A percentile compares a stretch with the other conserved stretches of the same genome.
Conservation (phyloP, 2,329 filamentous ascomycete species). For the Diplodia mutila region DNA sequence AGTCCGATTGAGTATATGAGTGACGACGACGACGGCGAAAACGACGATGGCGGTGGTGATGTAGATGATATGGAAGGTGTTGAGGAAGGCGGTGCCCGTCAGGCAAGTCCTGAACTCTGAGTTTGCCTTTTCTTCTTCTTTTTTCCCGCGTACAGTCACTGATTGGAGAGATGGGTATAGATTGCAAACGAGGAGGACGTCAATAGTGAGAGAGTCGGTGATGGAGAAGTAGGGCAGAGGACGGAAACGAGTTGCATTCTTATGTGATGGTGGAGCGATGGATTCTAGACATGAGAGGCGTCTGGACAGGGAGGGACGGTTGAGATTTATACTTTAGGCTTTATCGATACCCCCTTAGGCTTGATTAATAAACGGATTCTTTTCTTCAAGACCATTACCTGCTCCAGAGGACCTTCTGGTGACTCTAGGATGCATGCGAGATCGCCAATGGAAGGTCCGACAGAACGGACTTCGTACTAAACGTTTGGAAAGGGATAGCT, state of each 20-base stretch:
- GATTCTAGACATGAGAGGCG: not conserved
- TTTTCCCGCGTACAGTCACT: not conserved
- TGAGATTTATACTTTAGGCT: too few relatives aligned
- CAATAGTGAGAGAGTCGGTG: not conserved
- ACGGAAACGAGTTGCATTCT: not conserved
- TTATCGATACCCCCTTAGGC: too few relatives aligned
- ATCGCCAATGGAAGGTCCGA: too few relatives aligned
- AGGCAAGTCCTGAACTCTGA: constrained; percentile 21
- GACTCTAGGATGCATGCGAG: too few relatives aligned
- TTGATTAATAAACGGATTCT: too few relatives aligned
- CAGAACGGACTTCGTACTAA: too few relatives aligned
- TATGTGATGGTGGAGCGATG: not conserved
- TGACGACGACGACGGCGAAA: not conserved
- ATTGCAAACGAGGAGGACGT: not conserved
- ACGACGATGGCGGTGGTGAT: not conserved
- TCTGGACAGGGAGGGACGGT: too few relatives aligned
- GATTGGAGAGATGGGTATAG: not conserved
- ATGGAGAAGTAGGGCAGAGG: not conserved
- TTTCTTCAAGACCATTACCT: too few relatives aligned
- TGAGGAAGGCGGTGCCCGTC: not conserved
- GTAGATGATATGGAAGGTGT: not conserved
- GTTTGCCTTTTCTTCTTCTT: too few relatives aligned
- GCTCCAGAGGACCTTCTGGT: too few relatives aligned
- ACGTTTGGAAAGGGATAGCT: too few relatives aligned
- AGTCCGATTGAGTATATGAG: not conserved